Conservation (phyloP, 305 asterid species). For the Andrographis paniculata region DNA sequence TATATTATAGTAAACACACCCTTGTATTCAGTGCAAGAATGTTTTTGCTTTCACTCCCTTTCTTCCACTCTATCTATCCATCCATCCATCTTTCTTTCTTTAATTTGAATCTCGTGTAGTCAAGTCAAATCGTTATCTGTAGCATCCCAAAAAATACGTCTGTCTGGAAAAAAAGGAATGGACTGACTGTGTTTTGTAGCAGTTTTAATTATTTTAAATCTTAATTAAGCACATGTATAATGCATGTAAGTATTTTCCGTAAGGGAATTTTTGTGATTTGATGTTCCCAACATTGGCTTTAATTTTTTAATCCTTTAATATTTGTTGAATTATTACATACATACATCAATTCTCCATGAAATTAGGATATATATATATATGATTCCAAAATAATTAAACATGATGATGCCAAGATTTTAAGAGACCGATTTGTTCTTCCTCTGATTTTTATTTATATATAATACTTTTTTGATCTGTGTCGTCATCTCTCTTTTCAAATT, state of each 20-base stretch:
- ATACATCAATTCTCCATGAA: no score
- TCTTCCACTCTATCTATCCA: no score
- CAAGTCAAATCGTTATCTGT: constrained; percentile 34
- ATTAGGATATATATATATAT: not conserved
- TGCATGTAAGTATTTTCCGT: no score
- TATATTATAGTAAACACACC: not conserved
- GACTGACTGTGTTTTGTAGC: constrained; percentile 19
- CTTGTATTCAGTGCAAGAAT: constrained; percentile 36
- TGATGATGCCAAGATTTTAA: not conserved
- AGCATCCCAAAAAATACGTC: constrained; percentile 21
- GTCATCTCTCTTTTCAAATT: not conserved
- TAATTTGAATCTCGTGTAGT: constrained; percentile 1
- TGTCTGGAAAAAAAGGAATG: not conserved
- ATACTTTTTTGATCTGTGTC: not conserved
- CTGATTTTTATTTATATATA: no score
- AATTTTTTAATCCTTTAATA: no score
- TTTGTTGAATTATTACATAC: no score
- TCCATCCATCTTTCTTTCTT: not conserved
- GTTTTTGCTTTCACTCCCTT: not conserved
- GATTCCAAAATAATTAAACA: not conserved
- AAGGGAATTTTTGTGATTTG: no score
- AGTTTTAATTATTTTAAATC: not conserved
- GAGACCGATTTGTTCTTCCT: no score
- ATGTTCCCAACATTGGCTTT: no score
- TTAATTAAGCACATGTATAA: not conserved